Evolutionary conservation across 1,284 basidiomycete genomes (phyloP).

Genomic region (Ganoderma sinense): DNA sequence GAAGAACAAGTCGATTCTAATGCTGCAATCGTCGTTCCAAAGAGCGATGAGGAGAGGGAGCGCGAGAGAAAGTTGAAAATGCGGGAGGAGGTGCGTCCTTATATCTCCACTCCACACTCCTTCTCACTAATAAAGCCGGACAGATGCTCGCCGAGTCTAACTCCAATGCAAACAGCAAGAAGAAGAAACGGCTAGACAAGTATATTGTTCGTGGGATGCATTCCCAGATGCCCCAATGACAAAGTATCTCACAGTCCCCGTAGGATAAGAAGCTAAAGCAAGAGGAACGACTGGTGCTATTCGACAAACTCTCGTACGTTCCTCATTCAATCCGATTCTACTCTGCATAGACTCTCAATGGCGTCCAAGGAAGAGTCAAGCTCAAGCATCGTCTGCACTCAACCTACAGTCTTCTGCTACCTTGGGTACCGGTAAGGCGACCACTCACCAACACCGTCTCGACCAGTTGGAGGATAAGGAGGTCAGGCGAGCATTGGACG

Average conservation of each 20-base stretch:
- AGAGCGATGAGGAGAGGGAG: constrained; percentile 69
- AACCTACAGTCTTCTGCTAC: constrained; percentile 79
- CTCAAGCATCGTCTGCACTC: constrained; percentile 62
- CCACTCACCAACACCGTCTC: constrained; percentile 65
- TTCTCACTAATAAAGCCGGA: not conserved
- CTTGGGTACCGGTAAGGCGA: constrained; percentile 73
- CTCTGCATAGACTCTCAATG: constrained; percentile 12
- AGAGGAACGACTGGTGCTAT: constrained; percentile 76
- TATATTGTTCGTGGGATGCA: constrained; percentile 68
- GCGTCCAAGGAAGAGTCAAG: constrained; percentile 73
- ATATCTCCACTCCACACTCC: not conserved
- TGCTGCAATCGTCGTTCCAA: constrained; percentile 62
- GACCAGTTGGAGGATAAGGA: constrained; percentile 69
- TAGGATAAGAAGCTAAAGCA: constrained; percentile 89
- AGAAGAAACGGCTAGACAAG: constrained; percentile 83
- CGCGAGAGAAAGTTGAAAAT: constrained; percentile 65
- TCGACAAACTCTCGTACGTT: constrained; percentile 83
- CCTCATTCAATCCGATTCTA: constrained; percentile 2
- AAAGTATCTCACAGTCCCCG: constrained; percentile 4
- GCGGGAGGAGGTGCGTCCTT: constrained; percentile 62
- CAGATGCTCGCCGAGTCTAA: constrained; percentile 63
- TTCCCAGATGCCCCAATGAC: not conserved
- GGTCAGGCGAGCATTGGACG: constrained; percentile 60
- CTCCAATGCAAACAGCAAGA: constrained; percentile 79
- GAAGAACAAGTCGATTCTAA: constrained; percentile 56